Percentiles rank a stretch among this genome's conserved stretches.
Conservation (phyloP, 768 basidiomycete species). For the Coprinopsis marcescibilis region DNA sequence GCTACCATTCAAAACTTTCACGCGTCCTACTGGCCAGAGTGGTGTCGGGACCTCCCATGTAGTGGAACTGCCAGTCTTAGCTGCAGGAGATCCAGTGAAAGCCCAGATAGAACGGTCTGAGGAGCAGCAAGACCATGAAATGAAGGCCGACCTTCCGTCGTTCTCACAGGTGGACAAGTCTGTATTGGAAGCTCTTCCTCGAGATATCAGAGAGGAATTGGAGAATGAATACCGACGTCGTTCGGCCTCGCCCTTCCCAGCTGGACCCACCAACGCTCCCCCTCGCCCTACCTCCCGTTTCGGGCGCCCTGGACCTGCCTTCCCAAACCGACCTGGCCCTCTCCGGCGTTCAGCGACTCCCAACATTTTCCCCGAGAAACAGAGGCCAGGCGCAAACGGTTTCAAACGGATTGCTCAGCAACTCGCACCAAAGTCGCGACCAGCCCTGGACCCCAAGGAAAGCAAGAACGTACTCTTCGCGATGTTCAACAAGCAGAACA, state of each 20-base stretch:
- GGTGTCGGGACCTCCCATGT: conserved; percentile 17
- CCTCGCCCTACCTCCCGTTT: conserved; percentile 2
- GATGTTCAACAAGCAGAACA: conserved; percentile 16
- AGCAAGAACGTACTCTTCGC: conserved; percentile 27
- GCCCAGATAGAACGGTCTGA: neutral
- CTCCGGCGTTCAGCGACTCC: conserved; percentile 14
- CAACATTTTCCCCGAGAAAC: conserved; percentile 26
- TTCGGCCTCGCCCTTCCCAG: conserved; percentile 41
- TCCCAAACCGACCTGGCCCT: too few relatives aligned
- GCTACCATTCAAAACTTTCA: conserved; percentile 47
- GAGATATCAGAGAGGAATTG: conserved; percentile 63
- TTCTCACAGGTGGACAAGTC: conserved; percentile 72
- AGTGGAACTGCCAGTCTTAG: conserved; percentile 1
- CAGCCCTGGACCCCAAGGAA: conserved; percentile 31
- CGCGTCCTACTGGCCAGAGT: conserved; percentile 8
- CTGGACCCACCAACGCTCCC: conserved; percentile 12
- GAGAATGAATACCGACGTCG: conserved; percentile 61
- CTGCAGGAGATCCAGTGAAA: conserved; percentile 17
- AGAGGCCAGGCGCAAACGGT: conserved; percentile 32
- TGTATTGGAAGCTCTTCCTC: conserved; percentile 67
- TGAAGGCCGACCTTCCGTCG: conserved; percentile 56
- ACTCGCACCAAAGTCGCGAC: conserved; percentile 50
- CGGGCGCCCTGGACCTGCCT: neutral
- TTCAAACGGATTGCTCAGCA: conserved; percentile 58
- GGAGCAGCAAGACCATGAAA: conserved; percentile 6